phyloP scores from a whole-genome alignment of 2,329 filamentous ascomycete genomes.

The Colletotrichum tofieldiae region DNA sequence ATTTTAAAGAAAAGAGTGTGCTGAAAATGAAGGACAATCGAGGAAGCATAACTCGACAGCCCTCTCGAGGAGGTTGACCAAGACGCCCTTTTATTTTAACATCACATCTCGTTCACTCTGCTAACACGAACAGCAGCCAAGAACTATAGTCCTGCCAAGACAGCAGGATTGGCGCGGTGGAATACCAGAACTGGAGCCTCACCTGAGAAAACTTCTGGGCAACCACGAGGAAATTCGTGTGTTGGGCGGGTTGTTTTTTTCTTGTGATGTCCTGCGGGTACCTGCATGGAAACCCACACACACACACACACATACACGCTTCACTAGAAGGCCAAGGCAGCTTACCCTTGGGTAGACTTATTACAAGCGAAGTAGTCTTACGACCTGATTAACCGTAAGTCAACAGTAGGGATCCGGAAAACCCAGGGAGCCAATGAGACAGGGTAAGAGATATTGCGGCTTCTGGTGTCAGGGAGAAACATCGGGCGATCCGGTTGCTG shows the following conservation, averaged over 20 bases:
- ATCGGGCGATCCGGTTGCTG: conserved; percentile 11
- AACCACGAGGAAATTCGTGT: not conserved
- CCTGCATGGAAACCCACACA: conserved; percentile 26
- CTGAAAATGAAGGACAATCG: not conserved
- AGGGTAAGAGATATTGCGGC: not conserved
- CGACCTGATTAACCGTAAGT: not conserved
- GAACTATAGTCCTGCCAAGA: conserved; percentile 2
- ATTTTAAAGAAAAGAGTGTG: not conserved
- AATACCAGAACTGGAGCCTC: conserved; percentile 19
- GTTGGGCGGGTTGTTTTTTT: not conserved
- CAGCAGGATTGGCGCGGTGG: not conserved
- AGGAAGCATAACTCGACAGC: not conserved
- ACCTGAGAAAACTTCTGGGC: conserved; percentile 11
- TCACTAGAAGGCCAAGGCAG: not conserved
- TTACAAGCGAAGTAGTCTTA: not conserved
- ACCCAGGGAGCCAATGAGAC: conserved; percentile 2
- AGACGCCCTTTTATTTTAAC: not conserved
- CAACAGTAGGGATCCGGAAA: not conserved
- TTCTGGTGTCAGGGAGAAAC: not conserved
- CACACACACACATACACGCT: conserved; percentile 3
- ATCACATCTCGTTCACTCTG: not conserved
- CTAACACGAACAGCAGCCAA: conserved; percentile 1
- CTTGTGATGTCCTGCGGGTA: conserved; percentile 25
- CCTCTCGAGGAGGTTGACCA: not conserved
- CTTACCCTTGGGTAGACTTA: not conserved